Evolutionary conservation across 192 early-diverging fungal species (phyloP), one percentile per base, ranked within the genome.

Genomic region (Rhizophagus clarus): DNA sequence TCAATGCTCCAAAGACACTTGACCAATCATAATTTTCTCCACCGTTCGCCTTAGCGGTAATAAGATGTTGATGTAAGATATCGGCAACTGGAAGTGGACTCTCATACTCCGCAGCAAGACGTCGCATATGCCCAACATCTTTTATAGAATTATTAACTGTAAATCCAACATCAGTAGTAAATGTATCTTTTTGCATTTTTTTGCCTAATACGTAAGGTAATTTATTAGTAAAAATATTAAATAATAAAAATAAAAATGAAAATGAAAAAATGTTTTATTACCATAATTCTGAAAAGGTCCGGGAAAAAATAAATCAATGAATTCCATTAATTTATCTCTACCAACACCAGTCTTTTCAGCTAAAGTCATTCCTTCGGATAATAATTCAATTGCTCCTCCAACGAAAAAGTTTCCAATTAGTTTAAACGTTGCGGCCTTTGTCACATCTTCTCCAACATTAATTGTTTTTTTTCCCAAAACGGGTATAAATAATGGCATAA

Each of bases 351-450:
- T 45, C 56, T 86, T 85, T 47, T 90, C 89, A 0, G 89, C 90
- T 1, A 93, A 85, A 0, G 87, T 90, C 60, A 90, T 72, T 6
- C 89, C 93, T 71, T 94, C 91, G 0, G 91, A 89, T 10, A 94
- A 61, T 4, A 90, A 72, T 80, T 94, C 92, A 24, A 92, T 76
- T 4, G 85, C 80, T 2, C 87, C 80, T 0, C 81, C 82, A 29
- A 94, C 82, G 72, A 94, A 87, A 61, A 89, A 94, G 73, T 94
- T 94, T 69, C 92, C 92, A 47, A 89, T 71, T 11, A 94, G 82
- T 73, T 94, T 94, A 80, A 91, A 88, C 2, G 79, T 79, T 4
- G 86, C 83, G 1, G 88, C 90, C 0, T 77, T 49, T 12, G 71
- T 66, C 1, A 83, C 83, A 68, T 91, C 85, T 2, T 82, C 61